Conservation (phyloP, 805 yeast species). For the Metschnikowia cubensis region DNA sequence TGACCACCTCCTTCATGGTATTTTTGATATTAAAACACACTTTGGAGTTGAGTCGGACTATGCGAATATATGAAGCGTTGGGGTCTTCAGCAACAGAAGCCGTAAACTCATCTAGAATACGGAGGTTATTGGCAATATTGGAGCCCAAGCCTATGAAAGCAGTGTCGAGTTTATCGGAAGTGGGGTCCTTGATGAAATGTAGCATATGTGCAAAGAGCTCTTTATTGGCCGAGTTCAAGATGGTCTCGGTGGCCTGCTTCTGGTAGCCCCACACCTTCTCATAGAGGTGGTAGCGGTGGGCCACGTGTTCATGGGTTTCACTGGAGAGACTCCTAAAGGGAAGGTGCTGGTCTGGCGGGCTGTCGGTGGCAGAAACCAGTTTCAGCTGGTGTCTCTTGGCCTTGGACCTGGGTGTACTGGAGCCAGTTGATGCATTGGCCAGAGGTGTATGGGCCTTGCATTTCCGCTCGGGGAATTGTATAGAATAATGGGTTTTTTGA, state of each 20-base stretch:
- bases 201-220: conserved; percentile 26
- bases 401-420: neutral
- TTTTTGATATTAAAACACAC: conserved; percentile 32
- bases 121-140: conserved; percentile 38
- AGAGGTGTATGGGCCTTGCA: no score
- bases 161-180: conserved; percentile 22
- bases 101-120: conserved; percentile 36
- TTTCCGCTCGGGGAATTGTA: conserved; percentile 10
- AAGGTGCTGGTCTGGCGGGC: neutral
- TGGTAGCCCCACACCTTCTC: conserved; percentile 29
- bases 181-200: conserved; percentile 20
- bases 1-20: conserved; percentile 31
- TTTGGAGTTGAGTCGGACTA: conserved; percentile 30
- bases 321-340: conserved; percentile 24
- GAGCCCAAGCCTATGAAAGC: conserved; percentile 37
- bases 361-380: neutral
- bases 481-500: conserved; percentile 35
- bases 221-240: conserved; percentile 31
- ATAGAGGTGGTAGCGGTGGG: conserved; percentile 22
- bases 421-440: neutral
- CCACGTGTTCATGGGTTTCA: conserved; percentile 22
- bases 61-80: conserved; percentile 11
- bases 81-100: conserved; percentile 14
- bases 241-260: conserved; percentile 22
- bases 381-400: neutral